Evolutionary conservation across 345 rosid genomes (phyloP), one percentile per base, ranked within the genome.

Genomic region (Xanthoceras sorbifolium): DNA sequence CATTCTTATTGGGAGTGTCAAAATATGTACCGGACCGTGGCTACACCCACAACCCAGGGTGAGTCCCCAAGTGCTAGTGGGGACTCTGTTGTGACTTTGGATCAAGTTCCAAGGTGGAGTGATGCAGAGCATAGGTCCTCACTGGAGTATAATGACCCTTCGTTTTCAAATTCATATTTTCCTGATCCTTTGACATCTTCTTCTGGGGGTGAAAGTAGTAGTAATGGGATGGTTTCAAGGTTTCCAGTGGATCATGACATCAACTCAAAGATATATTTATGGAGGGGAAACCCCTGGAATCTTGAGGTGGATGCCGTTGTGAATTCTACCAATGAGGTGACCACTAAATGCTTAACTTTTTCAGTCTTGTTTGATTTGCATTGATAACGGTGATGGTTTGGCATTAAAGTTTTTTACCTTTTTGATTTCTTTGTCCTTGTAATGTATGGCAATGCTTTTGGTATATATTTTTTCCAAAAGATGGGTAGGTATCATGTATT

Each of bases 261-360:
- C 67, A 96, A 92, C 85, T 88, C 90, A 0, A 92, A 84, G 84
- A 92, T 96, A 62, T 92, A 92, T 75, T 77, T 96, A 18, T 96
- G 99, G 99, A 89, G 97, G 84, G 99, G 98, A 63, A 85, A 85
- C 78, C 99, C 99, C 0, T 96, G 99, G 99, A 96, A 89, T 89
- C 93, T 96, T 46, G 97, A 92, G 82, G 98, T 96, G 32, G 98
- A 96, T 87, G 97, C 97, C 73, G 98, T 96, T 80, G 99, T 96
- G 64, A 96, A 96, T 81, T 92, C 99, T 17, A 90, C 99, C 8
- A 96, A 93, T 81, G 99, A 96, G 98, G 99, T 89, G 69, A 90
- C 78, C 75, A 72, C 71, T 60, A 25, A 10, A 32, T 18, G 25
- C 74, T 77, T 79, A 28, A 32, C 63, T 29, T 54, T 29, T 31